Evolutionary conservation across 1,284 basidiomycete genomes (phyloP), one percentile per base, ranked within the genome.

Genomic region (Leccinum fallax): DNA sequence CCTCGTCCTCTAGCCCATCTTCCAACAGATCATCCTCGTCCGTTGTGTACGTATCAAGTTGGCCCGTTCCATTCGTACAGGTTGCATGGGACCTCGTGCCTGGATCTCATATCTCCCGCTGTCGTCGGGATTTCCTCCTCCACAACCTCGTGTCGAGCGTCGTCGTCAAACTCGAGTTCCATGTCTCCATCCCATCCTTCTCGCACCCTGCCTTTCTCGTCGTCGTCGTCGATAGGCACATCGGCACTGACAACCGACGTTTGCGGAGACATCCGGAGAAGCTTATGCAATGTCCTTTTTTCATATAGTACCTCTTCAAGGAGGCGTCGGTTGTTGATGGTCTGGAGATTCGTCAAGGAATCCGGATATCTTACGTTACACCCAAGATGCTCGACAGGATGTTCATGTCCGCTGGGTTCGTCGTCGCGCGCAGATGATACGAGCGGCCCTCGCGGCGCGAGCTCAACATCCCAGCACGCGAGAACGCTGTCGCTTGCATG

Each of bases 231-330:
- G 49, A 55, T 53, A 28, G 61, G 68, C 59, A 73, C 64, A 5
- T 74, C 69, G 10, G 66, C 63, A 30, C 69, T 63, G 30, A 70
- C 48, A 43, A 73, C 61, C 43, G 63, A 43, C 55, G 63, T 57
- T 57, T 63, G 61, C 36, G 82, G 78, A 60, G 79, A 72, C 6
- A 90, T 75, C 5, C 83, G 85, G 3, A 93, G 75, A 46, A 88
- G 76, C 30, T 80, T 76, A 66, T 94, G 92, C 56, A 95, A 71
- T 1, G 77, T 75, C 55, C 83, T 77, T 55, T 80, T 80, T 63
- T 90, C 84, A 69, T 90, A 90, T 21, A 21, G 19, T 13, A 94
- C 79, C 63, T 92, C 88, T 70, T 85, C 82, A 7, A 93, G 85
- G 16, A 91, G 76, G 59, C 77, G 78, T 34, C 91, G 84, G 68